phyloP scores from a whole-genome alignment of 169 alveolate genomes.

The Theileria luwenshuni region DNA sequence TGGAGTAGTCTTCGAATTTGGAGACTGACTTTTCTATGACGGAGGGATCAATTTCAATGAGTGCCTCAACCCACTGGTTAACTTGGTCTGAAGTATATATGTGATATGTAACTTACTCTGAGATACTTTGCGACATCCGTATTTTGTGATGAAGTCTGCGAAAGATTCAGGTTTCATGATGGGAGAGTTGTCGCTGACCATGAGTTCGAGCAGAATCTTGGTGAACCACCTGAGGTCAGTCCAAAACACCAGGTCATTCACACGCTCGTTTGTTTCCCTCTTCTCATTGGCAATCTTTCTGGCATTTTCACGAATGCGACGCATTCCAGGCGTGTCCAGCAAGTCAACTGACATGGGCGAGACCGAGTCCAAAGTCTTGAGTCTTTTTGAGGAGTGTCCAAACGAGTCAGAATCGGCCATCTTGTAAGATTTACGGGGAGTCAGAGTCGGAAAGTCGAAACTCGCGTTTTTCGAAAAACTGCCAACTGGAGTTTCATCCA shows the following conservation, averaged over 20 bases:
- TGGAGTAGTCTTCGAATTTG: constrained; percentile 55
- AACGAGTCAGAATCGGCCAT: background rate
- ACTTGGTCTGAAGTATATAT: constrained; percentile 40
- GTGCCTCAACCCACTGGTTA: constrained; percentile 42
- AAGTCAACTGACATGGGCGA: constrained; percentile 45
- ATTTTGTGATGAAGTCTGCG: constrained; percentile 53
- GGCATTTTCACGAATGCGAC: constrained; percentile 55
- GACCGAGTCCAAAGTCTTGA: constrained; percentile 26
- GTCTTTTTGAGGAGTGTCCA: constrained; percentile 17
- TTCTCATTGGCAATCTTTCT: constrained; percentile 10
- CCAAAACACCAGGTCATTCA: constrained; percentile 47
- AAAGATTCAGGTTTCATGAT: constrained; percentile 46
- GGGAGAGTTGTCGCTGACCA: constrained; percentile 48
- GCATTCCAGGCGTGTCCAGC: constrained; percentile 66
- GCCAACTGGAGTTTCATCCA: background rate
- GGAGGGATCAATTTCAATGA: constrained; percentile 41
- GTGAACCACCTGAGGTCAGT: constrained; percentile 48
- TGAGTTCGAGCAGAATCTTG: constrained; percentile 42
- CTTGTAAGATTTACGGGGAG: constrained; percentile 11
- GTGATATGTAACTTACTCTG: constrained; percentile 17
- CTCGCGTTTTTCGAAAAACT: constrained; percentile 3
- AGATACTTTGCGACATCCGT: constrained; percentile 44
- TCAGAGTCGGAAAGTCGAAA: background rate
- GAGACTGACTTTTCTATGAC: constrained; percentile 28
- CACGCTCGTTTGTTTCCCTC: background rate